Evolutionary conservation across 257 asterid species (phyloP), one percentile per base, ranked within the genome.

Genomic region (Solanum chilense): DNA sequence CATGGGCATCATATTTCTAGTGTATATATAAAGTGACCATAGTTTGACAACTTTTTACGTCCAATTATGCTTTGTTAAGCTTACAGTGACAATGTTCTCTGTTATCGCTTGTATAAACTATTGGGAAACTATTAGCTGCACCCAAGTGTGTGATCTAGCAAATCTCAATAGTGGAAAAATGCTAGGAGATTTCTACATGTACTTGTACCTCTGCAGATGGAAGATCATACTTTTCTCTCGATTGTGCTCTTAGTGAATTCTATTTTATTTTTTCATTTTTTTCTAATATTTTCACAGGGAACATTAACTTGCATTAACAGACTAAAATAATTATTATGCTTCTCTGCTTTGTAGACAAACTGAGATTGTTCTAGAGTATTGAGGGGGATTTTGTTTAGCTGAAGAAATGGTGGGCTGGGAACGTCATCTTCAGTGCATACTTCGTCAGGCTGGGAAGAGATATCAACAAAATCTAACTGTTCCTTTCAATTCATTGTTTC

Each of bases 331-430:
- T 45, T 78, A 2, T 45, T 80, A n/a, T 80, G 68, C 18, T 10
- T 80, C 25, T 80, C 4, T 47, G 82, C 27, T 47, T 80, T 31
- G 64, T 80, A 47, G 84, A 80, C 9, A 27, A 45, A 16, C 64
- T 80, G 42, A 27, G 39, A 45, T 49, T 42, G 39, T 45, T 45
- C 33, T 85, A 44, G 68, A 6, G 66, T 52, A n/a, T 66, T 27
- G 84, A 64, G 89, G 52, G 89, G 85, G 15, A 52, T 35, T 60
- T 83, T 56, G 42, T 73, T 68, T 12, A 85, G 87, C 83, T 78
- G 86, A 29, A 87, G 77, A 78, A 21, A 96, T 96, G 99, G 94
- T 86, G 90, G 94, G 93, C 83, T 95, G 99, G 99, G 94, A 91
- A 88, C 91, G 94, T 68, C 93, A 92, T 92, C 77, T 96, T 90